A percentile compares a stretch with the other conserved stretches of the same genome.
phyloP scores from a whole-genome alignment of 2,329 filamentous ascomycete species.

The Talaromyces sp. region DNA sequence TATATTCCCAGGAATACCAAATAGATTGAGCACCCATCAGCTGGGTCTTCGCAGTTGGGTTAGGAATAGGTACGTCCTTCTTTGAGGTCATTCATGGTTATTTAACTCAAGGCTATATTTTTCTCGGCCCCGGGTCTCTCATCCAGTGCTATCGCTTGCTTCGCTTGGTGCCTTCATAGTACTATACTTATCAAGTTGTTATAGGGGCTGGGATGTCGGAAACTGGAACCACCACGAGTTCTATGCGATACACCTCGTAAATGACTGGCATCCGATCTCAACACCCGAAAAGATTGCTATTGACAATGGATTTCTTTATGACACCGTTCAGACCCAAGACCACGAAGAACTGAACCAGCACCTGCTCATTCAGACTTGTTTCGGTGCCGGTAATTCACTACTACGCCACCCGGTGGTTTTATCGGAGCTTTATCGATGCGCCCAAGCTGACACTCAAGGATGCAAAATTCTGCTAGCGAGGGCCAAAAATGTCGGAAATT shows the following conservation, averaged over 20 bases:
- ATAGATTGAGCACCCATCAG: constrained; percentile 15
- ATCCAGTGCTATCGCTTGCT: not conserved
- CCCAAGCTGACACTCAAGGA: constrained; percentile 12
- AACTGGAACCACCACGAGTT: constrained; percentile 17
- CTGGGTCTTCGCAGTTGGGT: constrained; percentile 16
- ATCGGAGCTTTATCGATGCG: constrained; percentile 12
- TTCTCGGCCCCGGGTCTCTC: not conserved
- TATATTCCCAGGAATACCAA: constrained; percentile 15
- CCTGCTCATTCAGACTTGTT: constrained; percentile 9
- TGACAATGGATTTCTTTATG: constrained; percentile 7
- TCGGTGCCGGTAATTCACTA: constrained; percentile 11
- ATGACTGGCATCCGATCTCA: not conserved
- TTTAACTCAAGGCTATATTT: not conserved
- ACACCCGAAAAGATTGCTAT: constrained; percentile 8
- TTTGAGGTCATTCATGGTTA: not conserved
- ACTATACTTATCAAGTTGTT: not conserved
- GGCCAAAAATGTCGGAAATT: not conserved
- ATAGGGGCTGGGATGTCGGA: constrained; percentile 15
- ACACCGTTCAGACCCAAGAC: constrained; percentile 7
- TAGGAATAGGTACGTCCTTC: constrained; percentile 11
- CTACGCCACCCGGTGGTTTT: constrained; percentile 12
- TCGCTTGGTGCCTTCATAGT: not conserved
- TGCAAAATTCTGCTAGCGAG: constrained; percentile 15
- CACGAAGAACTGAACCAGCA: constrained; percentile 14
- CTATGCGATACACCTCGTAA: constrained; percentile 4